Conservation (phyloP, 148 eudicot species). For the Salicornia ramosissima region DNA sequence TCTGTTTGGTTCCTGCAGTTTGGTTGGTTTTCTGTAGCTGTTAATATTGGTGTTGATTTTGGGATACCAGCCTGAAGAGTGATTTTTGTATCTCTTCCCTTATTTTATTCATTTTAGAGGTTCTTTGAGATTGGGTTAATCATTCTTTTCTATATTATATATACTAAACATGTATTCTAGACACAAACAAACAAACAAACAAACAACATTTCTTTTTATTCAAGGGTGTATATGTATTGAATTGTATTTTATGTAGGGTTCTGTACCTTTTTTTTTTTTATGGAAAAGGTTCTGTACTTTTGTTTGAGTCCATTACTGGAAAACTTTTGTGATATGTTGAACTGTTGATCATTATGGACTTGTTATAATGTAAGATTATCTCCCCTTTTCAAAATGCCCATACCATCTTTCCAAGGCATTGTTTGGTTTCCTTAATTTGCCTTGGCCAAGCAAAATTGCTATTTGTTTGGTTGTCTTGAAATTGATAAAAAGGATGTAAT, state of each 20-base stretch:
- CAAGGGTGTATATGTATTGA: constrained; percentile 35
- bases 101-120: constrained; percentile 19
- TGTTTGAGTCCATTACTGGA: neutral
- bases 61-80: constrained; percentile 53
- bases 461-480: too few species aligned
- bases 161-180: constrained; percentile 32
- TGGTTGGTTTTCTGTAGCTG: constrained; percentile 10
- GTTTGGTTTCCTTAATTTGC: too few species aligned
- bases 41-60: constrained; percentile 16
- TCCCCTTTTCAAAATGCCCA: neutral
- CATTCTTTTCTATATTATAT: constrained; percentile 48
- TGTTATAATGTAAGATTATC: neutral
- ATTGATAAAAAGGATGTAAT: too few species aligned
- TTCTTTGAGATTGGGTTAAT: constrained; percentile 20
- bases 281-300: too few species aligned
- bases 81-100: constrained; percentile 28
- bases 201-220: constrained; percentile 20
- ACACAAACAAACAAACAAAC: too few species aligned
- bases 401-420: too few species aligned
- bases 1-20: neutral
- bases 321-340: constrained; percentile 3
- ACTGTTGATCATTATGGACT: constrained; percentile 11
- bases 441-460: too few species aligned
- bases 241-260: constrained; percentile 14
- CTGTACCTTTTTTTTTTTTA: too few species aligned